Base-by-base conservation (phyloP, 2,329 filamentous ascomycete genomes). In the Cladophialophora chaetospira region DNA sequence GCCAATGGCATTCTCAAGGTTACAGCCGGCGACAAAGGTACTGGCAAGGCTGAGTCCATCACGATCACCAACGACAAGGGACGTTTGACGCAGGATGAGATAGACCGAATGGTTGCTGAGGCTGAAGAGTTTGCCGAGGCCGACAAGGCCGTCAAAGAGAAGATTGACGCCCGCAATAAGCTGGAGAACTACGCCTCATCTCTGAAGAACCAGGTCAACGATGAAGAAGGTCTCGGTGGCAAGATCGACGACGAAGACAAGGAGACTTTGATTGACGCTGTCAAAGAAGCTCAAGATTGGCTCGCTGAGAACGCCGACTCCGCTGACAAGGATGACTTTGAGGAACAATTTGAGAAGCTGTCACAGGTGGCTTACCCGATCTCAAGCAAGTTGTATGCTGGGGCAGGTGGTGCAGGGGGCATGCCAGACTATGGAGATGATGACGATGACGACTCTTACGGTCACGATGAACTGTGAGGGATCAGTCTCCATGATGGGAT, bases 21-120 rank as follows among this genome's bases (percentile, higher is more conserved):
- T 63, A 90, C 89, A 65, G 94, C 94, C 66, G 87, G 89, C 71
- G 94, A 99, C 79, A 97, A 97, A 88, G 94, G 92, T 73, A 97
- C 93, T 70, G 94, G 94, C 77, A 97, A 97, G 85, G 86, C 84
- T 63, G 91, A 99, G 83, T 91, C 88, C 63, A 97, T 99, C 76
- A 97, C 94, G 69, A 99, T 99, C 74, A 97, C 89, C 80, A 97
- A 99, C 81, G 94, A 99, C 81, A 97, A 97, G 87, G 94, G 94
- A 67, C 93, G 94, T 75, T 88, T 99, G 50, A 91, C 88, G 69
- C 88, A 88, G 71, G 94, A 99, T 68, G 94, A 99, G 77, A 99
- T 99, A 69, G 93, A 97, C 77, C 94, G 94, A 77, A 99, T 99
- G 94, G 91, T 99, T 64, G 87, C 88, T 67, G 94, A 99, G 79